Evolutionary conservation across 1,139 yeast species (phyloP), one percentile per base, ranked within the genome.

Genomic region (Diutina sp.): DNA sequence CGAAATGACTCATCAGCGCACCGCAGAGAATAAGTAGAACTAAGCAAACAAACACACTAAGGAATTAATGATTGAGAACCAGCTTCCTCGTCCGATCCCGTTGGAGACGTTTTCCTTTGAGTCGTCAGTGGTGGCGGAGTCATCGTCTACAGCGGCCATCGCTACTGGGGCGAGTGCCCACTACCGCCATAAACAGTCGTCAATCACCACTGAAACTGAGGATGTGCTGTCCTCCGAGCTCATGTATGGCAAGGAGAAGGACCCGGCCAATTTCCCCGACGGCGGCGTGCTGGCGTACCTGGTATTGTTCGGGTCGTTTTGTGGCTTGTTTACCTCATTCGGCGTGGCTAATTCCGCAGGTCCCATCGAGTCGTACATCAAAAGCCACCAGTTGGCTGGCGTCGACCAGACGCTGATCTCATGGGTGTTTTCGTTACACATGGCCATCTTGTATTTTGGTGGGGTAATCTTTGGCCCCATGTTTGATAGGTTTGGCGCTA

Each of bases 361-460:
- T 9, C 60, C 61, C 9, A 56, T 60, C n/a, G 59, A 60, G 32
- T 56, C 62, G 12, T 60, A 60, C 46, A 56, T 60, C 3, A 56
- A 58, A 30, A 52, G 35, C 11, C 50, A 60, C 55, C 62, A 60
- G 55, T 57, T 60, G 45, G 56, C 53, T 4, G 46, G 46, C 9
- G 51, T 50, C 16, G 54, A 55, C 35, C 58, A 56, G 38, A 56
- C 60, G 47, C 57, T 59, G 14, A 58, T 60, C 1, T 82, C 86
- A 4, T 85, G 90, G 90, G 78, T 84, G 47, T 84, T 84, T 65
- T 77, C 85, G 5, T 67, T 83, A 7, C 83, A 77, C 64, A 67
- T 77, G 56, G 83, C 83, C 58, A 71, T 84, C 29, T 72, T 82
- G 63, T 81, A 82, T 64, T 73, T 82, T 55, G 78, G 84, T 28